A percentile compares a stretch with the other conserved stretches of the same genome.
Conservation (phyloP, 106 monocot species). For the Narthecium ossifragum region DNA sequence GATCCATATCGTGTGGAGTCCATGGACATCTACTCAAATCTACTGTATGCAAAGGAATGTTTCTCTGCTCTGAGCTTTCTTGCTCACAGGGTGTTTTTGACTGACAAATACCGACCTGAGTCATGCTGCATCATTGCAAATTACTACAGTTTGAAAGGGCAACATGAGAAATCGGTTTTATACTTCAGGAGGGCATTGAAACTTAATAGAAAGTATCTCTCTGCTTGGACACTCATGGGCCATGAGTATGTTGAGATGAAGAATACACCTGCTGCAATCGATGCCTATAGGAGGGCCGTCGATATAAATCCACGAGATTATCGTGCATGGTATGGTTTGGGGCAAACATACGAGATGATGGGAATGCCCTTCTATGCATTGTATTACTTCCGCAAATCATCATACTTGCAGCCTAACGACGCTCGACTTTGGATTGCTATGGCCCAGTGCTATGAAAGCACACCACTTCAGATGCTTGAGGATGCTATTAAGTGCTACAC, state of each 20-base stretch:
- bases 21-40: conserved; percentile 94
- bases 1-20: conserved; percentile 91
- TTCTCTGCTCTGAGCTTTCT: conserved; percentile 74
- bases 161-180: conserved; percentile 92
- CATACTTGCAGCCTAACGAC: conserved; percentile 83
- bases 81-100: conserved; percentile 91
- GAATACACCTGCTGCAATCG: conserved; percentile 98
- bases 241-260: conserved; percentile 99
- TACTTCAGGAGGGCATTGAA: conserved; percentile 92
- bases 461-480: conserved; percentile 74
- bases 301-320: conserved; percentile 94
- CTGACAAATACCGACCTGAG: conserved; percentile 91
- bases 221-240: conserved; percentile 97
- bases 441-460: conserved; percentile 96
- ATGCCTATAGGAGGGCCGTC: conserved; percentile 84
- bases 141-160: conserved; percentile 94
- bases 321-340: conserved; percentile 96
- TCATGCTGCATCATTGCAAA: conserved; percentile 97
- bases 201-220: conserved; percentile 78
- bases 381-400: conserved; percentile 78
- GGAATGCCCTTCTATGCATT: conserved; percentile 92
- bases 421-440: conserved; percentile 86
- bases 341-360: conserved; percentile 98
- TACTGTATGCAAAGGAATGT: conserved; percentile 92
- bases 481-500: conserved; percentile 92